Percentiles rank a stretch among this genome's conserved stretches.
Evolutionary conservation across 2,329 filamentous ascomycete species (phyloP).

Genomic region (Endocalyx cinctus): DNA sequence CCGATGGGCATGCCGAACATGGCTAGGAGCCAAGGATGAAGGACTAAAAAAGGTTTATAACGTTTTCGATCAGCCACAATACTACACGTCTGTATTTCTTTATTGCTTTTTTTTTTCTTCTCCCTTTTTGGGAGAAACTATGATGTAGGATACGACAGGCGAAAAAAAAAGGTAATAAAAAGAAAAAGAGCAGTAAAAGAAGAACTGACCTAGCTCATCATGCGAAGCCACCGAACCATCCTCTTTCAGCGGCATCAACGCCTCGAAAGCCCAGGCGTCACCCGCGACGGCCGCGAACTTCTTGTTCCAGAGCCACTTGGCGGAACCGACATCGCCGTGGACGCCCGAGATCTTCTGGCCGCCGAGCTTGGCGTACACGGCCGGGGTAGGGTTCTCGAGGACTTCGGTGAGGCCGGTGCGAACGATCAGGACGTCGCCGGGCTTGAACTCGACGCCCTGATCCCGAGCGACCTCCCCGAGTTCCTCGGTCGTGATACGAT

Average conservation of each 20-base stretch:
- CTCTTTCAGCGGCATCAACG: constrained; percentile 49
- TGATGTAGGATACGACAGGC: no score
- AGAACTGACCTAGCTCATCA: constrained; percentile 22
- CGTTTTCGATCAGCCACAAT: no score
- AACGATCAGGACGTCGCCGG: constrained; percentile 64
- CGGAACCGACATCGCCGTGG: constrained; percentile 45
- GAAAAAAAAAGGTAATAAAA: neutral
- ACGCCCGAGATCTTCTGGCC: constrained; percentile 30
- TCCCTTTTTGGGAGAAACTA: no score
- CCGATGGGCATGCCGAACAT: constrained; percentile 52
- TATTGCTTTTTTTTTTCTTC: no score
- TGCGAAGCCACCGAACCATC: constrained; percentile 30
- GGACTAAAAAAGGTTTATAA: constrained; percentile 23
- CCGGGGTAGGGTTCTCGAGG: constrained; percentile 42
- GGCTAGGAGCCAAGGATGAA: constrained; percentile 45
- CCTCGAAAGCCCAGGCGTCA: constrained; percentile 61
- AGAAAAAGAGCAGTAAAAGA: neutral
- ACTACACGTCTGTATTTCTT: no score
- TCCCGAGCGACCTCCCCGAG: constrained; percentile 54
- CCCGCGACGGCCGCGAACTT: constrained; percentile 63
- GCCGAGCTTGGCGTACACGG: constrained; percentile 30
- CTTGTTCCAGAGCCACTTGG: constrained; percentile 65
- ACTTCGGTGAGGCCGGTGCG: constrained; percentile 59
- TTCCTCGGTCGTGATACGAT: constrained; percentile 49
- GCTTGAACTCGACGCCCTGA: constrained; percentile 59